Conservation (phyloP, 2,329 filamentous ascomycete species). For the Colletotrichum orbiculare region DNA sequence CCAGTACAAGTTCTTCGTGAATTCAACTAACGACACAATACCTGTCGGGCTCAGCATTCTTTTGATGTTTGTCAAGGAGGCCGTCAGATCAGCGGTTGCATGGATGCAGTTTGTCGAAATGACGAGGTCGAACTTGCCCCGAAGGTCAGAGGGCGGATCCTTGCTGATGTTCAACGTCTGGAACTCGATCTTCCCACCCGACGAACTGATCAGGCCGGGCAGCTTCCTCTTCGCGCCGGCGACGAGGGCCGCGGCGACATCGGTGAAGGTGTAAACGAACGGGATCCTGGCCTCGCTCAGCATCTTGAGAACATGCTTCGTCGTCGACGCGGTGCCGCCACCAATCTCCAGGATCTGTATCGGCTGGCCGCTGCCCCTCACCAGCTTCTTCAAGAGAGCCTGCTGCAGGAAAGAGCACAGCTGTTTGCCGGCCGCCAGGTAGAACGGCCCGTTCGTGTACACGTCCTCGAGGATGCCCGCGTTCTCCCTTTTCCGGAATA, state of each 20-base stretch:
- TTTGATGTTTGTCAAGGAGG: slow-evolving; percentile 30
- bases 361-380: background rate
- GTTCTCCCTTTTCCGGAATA: slow-evolving; percentile 48
- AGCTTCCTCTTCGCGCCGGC: slow-evolving; percentile 42
- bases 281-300: slow-evolving; percentile 41
- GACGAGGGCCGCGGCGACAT: slow-evolving; percentile 50
- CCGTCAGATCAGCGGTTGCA: slow-evolving; percentile 16
- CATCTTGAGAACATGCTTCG: slow-evolving; percentile 42
- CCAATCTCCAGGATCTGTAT: slow-evolving; percentile 55
- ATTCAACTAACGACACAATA: slow-evolving; percentile 44
- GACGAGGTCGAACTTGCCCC: slow-evolving; percentile 44
- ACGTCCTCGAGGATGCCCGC: slow-evolving; percentile 47
- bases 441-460: slow-evolving; percentile 41
- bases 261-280: slow-evolving; percentile 55
- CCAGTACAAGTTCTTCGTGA: slow-evolving; percentile 43
- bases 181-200: slow-evolving; percentile 41
- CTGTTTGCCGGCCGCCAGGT: slow-evolving; percentile 1
- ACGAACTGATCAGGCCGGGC: slow-evolving; percentile 24
- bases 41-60: slow-evolving; percentile 44
- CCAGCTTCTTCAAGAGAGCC: slow-evolving; percentile 35
- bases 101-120: slow-evolving; percentile 51
- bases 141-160: slow-evolving; percentile 31
- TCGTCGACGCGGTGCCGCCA: slow-evolving; percentile 56
- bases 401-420: slow-evolving; percentile 4
- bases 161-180: slow-evolving; percentile 45